Evolutionary conservation across 305 asterid genomes (phyloP), one percentile per base, ranked within the genome.

Genomic region (Plantago coronopus): DNA sequence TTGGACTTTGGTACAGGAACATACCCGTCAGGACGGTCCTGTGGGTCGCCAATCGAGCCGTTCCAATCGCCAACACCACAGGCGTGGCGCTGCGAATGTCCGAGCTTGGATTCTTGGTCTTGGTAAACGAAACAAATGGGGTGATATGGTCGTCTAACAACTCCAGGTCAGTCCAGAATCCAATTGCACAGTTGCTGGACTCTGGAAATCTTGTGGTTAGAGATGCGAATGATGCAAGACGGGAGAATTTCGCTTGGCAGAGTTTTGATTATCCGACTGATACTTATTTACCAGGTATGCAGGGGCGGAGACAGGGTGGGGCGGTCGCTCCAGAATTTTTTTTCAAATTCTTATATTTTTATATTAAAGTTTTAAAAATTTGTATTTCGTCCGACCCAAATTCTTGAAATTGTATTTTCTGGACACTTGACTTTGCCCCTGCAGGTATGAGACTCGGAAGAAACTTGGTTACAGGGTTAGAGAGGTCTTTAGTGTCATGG

Each of bases 31-130:
- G 7, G 21, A 64, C 71, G 0, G 54, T 62, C 7, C 64, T 75
- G 2, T 79, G 88, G 86, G 72, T 82, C 0, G 88, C 85, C 49
- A 77, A 76, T 59, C 67, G 78, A 55, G 78, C 65, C 0, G 34
- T 8, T 48, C 82, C 82, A 1, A 25, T 77, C 3, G 25, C 43
- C 0, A 27, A 48, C 1, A 60, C 16, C 5, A 60, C 70, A 16
- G 73, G 77, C 21, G 43, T 53, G 4, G 51, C 63, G 5, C 48
- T 77, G 21, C 59, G 14, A 7, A 2, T 79, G 16, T 51, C 19
- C 6, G 50, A 75, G 27, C 74, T 72, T 19, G 85, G 81, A 27
- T 7, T 63, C 46, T 45, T 82, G 47, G 60, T 61, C 27, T 51
- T 82, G 14, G 25, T 59, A 16, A 64, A 69, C n/a, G 68, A 40